These are phyloP conservation scores for Gardenia jasminoides DNA, from an alignment of 257 asterid genomes.

Conservation along the genomic window DNA sequence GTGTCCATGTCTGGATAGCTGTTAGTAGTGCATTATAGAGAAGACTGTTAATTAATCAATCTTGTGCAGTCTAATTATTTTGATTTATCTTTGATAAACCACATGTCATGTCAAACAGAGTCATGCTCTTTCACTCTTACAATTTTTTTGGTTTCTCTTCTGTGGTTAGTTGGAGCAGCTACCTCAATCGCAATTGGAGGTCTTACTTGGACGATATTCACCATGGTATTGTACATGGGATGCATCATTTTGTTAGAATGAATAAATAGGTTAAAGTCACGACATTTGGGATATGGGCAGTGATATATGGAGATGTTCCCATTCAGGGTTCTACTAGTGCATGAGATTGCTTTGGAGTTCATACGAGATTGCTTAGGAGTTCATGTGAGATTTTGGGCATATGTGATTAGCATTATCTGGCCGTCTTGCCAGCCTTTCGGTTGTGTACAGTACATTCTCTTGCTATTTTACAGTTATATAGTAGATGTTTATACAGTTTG, in stretches of 20 bases:
- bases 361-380: not conserved
- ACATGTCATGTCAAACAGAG: too few relatives aligned
- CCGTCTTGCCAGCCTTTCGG: not conserved
- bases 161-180: constrained; percentile 19
- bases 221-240: constrained; percentile 18
- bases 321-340: not conserved
- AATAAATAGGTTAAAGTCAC: constrained; percentile 3
- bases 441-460: not conserved
- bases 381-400: not conserved
- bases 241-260: too few relatives aligned
- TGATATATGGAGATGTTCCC: not conserved
- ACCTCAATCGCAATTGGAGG: constrained; percentile 28
- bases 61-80: too few relatives aligned
- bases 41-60: too few relatives aligned
- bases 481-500: too few relatives aligned
- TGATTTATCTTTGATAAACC: too few relatives aligned
- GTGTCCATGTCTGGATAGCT: too few relatives aligned
- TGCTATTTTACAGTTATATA: not conserved
- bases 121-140: not conserved
- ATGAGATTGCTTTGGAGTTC: not conserved
- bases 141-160: not conserved
- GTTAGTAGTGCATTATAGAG: too few relatives aligned
- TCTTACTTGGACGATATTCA: constrained; percentile 34
- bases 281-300: not conserved
- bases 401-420: not conserved